These are phyloP conservation scores for Ogataea minuta DNA, from an alignment of 805 yeast species.

Conservation along the genomic window DNA sequence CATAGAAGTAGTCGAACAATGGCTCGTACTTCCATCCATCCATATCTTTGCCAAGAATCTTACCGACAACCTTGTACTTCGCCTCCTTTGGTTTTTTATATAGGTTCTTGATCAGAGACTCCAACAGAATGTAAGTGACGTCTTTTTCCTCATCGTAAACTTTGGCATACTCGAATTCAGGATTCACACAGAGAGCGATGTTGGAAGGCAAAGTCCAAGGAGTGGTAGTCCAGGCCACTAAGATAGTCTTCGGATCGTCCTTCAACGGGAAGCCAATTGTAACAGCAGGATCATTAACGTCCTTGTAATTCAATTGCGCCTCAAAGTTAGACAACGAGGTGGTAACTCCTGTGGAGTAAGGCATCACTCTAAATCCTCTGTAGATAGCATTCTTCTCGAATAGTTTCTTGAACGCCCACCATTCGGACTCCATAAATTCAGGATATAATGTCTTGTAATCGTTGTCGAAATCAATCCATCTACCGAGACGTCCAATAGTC, in stretches of 20 bases:
- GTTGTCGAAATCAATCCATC: constrained; percentile 99
- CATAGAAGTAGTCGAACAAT: constrained; percentile 75
- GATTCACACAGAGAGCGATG: constrained; percentile 87
- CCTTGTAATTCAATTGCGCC: constrained; percentile 98
- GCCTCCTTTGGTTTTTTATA: constrained; percentile 95
- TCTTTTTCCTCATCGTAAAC: constrained; percentile 86
- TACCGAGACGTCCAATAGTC: constrained; percentile 90
- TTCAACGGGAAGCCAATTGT: constrained; percentile 83
- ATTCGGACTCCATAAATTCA: constrained; percentile 93
- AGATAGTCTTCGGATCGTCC: constrained; percentile 75
- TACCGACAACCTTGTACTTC: constrained; percentile 79
- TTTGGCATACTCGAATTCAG: constrained; percentile 87
- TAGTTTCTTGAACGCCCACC: constrained; percentile 97
- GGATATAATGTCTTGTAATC: constrained; percentile 97
- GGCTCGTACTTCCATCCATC: constrained; percentile 82
- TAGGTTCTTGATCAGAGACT: constrained; percentile 73
- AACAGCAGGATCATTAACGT: constrained; percentile 94
- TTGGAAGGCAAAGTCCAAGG: constrained; percentile 99
- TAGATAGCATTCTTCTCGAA: constrained; percentile 85
- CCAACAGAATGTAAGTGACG: constrained; percentile 78
- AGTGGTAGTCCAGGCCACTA: constrained; percentile 99
- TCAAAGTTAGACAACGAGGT: constrained; percentile 97
- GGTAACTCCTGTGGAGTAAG: constrained; percentile 95
- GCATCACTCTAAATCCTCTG: constrained; percentile 97
- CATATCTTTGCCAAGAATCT: constrained; percentile 74